Evolutionary conservation across 2,329 filamentous ascomycete species (phyloP).

Genomic region (Aspergillus aculeatinus): DNA sequence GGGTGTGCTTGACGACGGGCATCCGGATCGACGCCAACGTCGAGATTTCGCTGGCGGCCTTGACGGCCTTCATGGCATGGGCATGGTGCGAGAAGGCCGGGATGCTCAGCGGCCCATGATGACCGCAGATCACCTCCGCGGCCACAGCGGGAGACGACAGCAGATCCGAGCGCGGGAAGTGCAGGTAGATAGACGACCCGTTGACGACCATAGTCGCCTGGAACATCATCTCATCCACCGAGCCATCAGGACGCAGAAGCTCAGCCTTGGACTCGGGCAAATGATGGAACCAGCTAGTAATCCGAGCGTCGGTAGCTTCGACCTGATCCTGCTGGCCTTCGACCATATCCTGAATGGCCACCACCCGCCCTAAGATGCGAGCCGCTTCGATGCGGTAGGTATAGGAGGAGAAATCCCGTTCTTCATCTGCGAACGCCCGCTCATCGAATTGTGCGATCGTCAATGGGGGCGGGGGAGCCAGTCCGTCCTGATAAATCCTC

Average conservation of each 20-base stretch:
- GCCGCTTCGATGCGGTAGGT: conserved; percentile 80
- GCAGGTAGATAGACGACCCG: conserved; percentile 66
- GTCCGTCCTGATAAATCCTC: conserved; percentile 54
- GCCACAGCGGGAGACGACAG: conserved; percentile 53
- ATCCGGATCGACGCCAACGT: conserved; percentile 63
- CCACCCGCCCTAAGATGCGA: conserved; percentile 73
- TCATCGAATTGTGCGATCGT: conserved; percentile 76
- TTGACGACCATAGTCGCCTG: conserved; percentile 79
- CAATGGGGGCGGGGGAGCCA: conserved; percentile 58
- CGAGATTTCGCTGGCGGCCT: conserved; percentile 74
- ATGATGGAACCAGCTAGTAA: conserved; percentile 76
- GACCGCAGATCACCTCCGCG: conserved; percentile 50
- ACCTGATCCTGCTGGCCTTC: conserved; percentile 54
- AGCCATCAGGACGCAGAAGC: conserved; percentile 66
- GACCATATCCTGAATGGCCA: conserved; percentile 46
- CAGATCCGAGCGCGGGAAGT: conserved; percentile 76
- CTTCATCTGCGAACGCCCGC: conserved; percentile 68
- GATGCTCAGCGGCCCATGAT: conserved; percentile 38
- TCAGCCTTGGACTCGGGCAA: conserved; percentile 71
- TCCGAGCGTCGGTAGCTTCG: conserved; percentile 57
- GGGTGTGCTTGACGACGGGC: conserved; percentile 70
- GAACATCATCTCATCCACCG: conserved; percentile 86
- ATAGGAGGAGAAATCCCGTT: conserved; percentile 73
- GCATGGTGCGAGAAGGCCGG: conserved; percentile 42
- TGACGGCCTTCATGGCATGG: conserved; percentile 78